Evolutionary conservation across 345 rosid species (phyloP).

Genomic region (Schrenkiella parvula): DNA sequence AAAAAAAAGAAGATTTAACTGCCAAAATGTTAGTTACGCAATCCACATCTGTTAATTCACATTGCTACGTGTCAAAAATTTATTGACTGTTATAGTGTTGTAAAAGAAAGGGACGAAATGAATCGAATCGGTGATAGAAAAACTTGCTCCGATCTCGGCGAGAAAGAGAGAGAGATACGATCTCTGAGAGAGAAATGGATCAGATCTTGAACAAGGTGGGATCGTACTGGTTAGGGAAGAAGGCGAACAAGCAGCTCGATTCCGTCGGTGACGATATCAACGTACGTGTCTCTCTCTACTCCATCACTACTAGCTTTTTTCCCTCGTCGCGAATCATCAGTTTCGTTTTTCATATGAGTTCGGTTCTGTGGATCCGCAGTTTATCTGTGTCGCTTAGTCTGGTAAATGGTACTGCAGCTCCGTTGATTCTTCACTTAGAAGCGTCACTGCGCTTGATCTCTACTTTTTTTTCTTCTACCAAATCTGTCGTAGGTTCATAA

Average conservation of each 20-base stretch:
- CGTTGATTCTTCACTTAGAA: neutral
- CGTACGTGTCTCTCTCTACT: constrained; percentile 33
- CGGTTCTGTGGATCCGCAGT: neutral
- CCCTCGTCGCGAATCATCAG: neutral
- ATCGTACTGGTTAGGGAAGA: constrained; percentile 73
- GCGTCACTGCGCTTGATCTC: neutral
- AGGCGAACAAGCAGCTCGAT: constrained; percentile 73
- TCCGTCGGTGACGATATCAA: constrained; percentile 88
- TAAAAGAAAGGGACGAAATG: neutral
- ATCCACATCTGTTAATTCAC: neutral
- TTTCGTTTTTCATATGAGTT: too few relatives aligned
- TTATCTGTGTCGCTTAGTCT: neutral
- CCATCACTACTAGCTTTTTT: neutral
- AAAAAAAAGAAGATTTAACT: neutral
- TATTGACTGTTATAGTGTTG: neutral
- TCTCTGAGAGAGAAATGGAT: constrained; percentile 52
- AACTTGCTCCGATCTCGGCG: constrained; percentile 15
- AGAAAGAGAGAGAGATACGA: neutral
- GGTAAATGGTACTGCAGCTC: neutral
- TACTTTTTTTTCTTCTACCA: neutral
- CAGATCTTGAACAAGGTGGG: constrained; percentile 88
- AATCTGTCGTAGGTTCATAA: neutral
- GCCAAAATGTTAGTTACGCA: neutral
- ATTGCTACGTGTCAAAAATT: neutral
- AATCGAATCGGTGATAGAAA: neutral